Conservation (phyloP, 2,329 filamentous ascomycete species). For the Teratosphaeria nubilosa region DNA sequence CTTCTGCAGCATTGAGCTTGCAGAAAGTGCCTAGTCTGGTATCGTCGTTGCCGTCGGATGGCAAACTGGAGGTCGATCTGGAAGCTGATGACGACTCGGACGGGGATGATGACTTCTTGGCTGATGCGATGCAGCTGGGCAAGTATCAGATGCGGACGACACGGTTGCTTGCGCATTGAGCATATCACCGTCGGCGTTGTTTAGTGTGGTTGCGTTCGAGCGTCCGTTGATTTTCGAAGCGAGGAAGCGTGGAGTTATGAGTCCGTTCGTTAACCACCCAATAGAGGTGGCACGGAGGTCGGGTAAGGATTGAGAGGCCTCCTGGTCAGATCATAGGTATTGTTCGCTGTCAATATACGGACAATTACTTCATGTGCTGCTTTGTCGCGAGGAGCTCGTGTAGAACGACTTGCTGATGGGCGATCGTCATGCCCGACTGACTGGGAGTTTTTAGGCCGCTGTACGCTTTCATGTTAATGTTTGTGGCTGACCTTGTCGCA, state of each 20-base stretch:
- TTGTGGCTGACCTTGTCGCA: background rate
- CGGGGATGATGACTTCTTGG: conserved; percentile 2
- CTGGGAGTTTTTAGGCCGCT: too few species aligned
- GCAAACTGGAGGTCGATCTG: conserved; percentile 5
- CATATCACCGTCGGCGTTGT: background rate
- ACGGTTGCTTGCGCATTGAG: conserved; percentile 8
- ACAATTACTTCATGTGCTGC: background rate
- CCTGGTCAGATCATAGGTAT: background rate
- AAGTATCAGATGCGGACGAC: conserved; percentile 9
- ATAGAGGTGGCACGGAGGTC: background rate
- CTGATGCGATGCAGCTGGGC: background rate
- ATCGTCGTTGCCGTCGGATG: conserved; percentile 1
- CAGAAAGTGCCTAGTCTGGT: background rate
- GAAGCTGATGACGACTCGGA: conserved; percentile 6
- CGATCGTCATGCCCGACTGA: background rate
- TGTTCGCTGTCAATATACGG: background rate
- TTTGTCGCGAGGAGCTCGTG: background rate
- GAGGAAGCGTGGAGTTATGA: background rate
- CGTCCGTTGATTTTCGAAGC: conserved; percentile 2
- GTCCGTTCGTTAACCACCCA: background rate
- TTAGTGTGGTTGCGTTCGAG: conserved; percentile 11
- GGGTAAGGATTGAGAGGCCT: background rate
- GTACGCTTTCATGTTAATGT: background rate
- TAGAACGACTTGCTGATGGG: background rate
- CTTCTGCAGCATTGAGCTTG: background rate